Evolutionary conservation across 352 stramenopile species (phyloP).

Genomic region (Phytophthora colocasiae): DNA sequence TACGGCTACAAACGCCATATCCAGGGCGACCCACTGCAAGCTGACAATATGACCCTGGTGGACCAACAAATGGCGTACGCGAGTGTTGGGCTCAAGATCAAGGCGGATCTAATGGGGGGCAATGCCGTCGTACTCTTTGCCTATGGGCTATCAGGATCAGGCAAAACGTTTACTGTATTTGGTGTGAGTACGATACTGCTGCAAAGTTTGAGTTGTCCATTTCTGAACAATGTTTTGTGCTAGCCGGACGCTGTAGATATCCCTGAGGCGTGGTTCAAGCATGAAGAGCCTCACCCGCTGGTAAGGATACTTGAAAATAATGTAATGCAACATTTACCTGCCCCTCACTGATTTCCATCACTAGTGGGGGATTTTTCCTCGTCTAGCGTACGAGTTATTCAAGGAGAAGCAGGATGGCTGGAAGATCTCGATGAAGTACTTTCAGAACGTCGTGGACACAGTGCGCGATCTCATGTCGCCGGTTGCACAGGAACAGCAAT

Average conservation of each 20-base stretch:
- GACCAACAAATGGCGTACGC: constrained; percentile 93
- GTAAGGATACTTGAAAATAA: constrained; percentile 24
- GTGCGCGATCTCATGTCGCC: constrained; percentile 95
- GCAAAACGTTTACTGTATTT: constrained; percentile 96
- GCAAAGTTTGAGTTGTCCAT: neutral
- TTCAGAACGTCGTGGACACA: constrained; percentile 96
- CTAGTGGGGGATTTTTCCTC: constrained; percentile 93
- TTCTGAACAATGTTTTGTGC: constrained; percentile 6
- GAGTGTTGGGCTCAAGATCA: constrained; percentile 92
- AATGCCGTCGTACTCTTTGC: constrained; percentile 96
- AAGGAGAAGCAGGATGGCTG: constrained; percentile 95
- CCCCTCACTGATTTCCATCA: constrained; percentile 4
- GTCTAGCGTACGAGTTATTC: constrained; percentile 94
- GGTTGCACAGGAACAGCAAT: constrained; percentile 93
- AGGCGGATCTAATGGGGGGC: constrained; percentile 87
- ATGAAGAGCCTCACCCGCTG: constrained; percentile 86
- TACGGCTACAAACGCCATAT: constrained; percentile 93
- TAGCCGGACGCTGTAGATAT: constrained; percentile 92
- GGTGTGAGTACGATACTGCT: constrained; percentile 43
- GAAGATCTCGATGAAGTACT: constrained; percentile 98
- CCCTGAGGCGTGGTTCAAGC: constrained; percentile 95
- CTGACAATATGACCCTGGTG: constrained; percentile 89
- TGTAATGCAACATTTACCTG: neutral
- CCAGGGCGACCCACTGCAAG: constrained; percentile 62
- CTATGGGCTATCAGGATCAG: constrained; percentile 92